Evolutionary conservation across 2,329 filamentous ascomycete species (phyloP).

Genomic region (Stachybotrys elegans): DNA sequence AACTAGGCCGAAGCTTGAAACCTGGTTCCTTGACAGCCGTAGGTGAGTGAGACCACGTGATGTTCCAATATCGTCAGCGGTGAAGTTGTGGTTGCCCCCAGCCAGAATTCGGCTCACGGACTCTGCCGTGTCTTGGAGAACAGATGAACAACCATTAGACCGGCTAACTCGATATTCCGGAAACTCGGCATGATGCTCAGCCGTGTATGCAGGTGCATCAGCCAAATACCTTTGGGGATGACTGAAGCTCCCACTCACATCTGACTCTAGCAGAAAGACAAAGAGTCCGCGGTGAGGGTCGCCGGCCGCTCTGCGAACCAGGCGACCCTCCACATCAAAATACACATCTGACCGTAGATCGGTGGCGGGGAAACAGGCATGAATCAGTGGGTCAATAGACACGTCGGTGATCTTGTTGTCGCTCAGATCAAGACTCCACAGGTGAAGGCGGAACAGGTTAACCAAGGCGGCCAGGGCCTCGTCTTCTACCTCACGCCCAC

Average conservation of each 20-base stretch:
- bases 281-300: conserved; percentile 34
- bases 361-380: conserved; percentile 24
- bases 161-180: conserved; percentile 23
- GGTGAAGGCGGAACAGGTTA: conserved; percentile 28
- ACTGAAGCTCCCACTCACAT: conserved; percentile 35
- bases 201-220: conserved; percentile 36
- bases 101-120: conserved; percentile 16
- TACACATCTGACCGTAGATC: conserved; percentile 30
- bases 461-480: conserved; percentile 19
- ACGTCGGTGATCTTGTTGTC: conserved; percentile 47
- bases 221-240: conserved; percentile 43
- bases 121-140: conserved; percentile 23
- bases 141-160: conserved; percentile 17
- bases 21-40: conserved; percentile 42
- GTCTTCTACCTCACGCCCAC: conserved; percentile 42
- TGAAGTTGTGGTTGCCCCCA: conserved; percentile 15
- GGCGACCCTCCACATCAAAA: conserved; percentile 43
- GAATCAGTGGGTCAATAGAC: conserved; percentile 24
- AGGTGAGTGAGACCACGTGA: conserved; percentile 45
- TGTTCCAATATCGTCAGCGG: conserved; percentile 13
- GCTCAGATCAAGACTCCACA: conserved; percentile 55
- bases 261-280: conserved; percentile 41
- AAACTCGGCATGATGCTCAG: conserved; percentile 10
- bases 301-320: conserved; percentile 28
- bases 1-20: conserved; percentile 39